Conservation (phyloP, 495 filamentous ascomycete genomes). For the Xanthoparmelia taractica region DNA sequence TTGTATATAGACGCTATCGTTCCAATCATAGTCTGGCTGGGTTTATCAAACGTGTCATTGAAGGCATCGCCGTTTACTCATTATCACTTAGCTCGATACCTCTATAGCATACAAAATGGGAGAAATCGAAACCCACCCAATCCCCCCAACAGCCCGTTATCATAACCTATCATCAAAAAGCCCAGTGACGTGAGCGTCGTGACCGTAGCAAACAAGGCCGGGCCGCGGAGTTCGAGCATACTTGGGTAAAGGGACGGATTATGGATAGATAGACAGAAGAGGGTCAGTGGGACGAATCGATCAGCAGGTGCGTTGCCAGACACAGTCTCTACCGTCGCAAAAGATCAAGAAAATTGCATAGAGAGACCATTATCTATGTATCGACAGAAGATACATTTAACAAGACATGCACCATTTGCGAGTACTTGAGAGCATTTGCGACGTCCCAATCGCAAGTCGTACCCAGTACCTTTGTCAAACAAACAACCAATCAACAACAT, state of each 20-base stretch:
- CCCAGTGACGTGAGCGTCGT: constrained; percentile 27
- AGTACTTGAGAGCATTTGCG: too few relatives aligned
- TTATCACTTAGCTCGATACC: neutral
- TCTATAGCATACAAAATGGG: neutral
- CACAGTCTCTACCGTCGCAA: neutral
- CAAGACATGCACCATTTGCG: too few relatives aligned
- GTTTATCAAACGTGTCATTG: constrained; percentile 27
- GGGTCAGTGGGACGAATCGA: neutral
- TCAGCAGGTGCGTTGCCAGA: neutral
- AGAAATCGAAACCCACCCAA: neutral
- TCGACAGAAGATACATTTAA: too few relatives aligned
- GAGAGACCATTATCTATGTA: neutral
- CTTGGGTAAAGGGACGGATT: neutral
- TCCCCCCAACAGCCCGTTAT: constrained; percentile 31
- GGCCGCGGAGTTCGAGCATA: constrained; percentile 16
- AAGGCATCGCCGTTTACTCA: constrained; percentile 27
- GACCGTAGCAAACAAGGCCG: constrained; percentile 13
- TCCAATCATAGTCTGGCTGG: constrained; percentile 28
- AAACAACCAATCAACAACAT: too few relatives aligned
- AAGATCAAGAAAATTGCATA: neutral
- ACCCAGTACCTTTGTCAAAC: too few relatives aligned
- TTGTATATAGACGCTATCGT: constrained; percentile 34
- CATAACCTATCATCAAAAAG: constrained; percentile 31
- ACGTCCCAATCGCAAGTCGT: too few relatives aligned
- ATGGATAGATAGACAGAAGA: neutral